These are phyloP conservation scores for Cytospora piceae DNA, from an alignment of 2,329 filamentous ascomycete species.

Conservation along the genomic window DNA sequence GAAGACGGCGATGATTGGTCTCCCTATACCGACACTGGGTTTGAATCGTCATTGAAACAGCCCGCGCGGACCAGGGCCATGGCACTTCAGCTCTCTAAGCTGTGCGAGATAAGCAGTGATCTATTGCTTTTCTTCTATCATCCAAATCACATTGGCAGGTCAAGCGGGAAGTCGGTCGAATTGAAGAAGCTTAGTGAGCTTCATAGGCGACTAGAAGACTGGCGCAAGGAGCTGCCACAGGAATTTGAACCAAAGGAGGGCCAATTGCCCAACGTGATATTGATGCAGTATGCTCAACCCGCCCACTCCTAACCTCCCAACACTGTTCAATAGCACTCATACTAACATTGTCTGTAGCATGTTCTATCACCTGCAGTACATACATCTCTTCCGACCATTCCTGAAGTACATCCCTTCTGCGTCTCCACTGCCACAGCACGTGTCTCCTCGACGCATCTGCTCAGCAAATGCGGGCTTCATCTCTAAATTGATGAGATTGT, in stretches of 20 bases:
- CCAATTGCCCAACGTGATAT: conserved; percentile 78
- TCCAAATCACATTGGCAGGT: conserved; percentile 66
- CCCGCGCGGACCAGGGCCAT: conserved; percentile 82
- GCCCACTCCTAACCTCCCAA: background rate
- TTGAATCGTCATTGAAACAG: conserved; percentile 72
- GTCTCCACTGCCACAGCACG: conserved; percentile 82
- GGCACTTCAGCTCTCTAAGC: conserved; percentile 76
- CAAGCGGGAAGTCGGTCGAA: conserved; percentile 77
- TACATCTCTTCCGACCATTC: conserved; percentile 94
- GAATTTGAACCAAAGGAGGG: conserved; percentile 91
- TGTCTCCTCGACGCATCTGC: conserved; percentile 89
- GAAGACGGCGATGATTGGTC: conserved; percentile 88
- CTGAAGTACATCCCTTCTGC: conserved; percentile 82
- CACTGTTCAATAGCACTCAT: background rate
- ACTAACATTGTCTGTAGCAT: conserved; percentile 62
- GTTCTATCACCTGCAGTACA: conserved; percentile 96
- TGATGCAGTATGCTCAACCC: conserved; percentile 73
- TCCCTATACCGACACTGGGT: conserved; percentile 84
- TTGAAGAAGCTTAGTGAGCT: conserved; percentile 92
- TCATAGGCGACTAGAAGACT: conserved; percentile 86
- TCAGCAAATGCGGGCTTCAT: conserved; percentile 87
- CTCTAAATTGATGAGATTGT: conserved; percentile 90
- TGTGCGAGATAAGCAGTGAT: conserved; percentile 94
- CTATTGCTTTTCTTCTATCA: conserved; percentile 90
- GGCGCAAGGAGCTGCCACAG: conserved; percentile 80